These are phyloP conservation scores for Corynespora cassiicola DNA, from an alignment of 2,329 filamentous ascomycete species.

Conservation along the genomic window DNA sequence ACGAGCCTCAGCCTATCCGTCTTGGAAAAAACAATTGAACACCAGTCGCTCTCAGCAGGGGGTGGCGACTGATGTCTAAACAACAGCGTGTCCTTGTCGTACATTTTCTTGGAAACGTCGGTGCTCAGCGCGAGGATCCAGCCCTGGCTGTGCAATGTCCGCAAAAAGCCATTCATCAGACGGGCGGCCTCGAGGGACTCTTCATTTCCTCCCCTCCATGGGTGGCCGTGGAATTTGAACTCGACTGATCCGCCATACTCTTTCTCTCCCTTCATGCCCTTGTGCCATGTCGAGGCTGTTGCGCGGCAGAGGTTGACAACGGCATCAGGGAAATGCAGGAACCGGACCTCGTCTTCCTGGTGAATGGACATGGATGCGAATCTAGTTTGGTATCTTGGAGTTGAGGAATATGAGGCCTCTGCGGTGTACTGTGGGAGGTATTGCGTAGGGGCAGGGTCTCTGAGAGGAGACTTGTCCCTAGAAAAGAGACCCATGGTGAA, in stretches of 20 bases:
- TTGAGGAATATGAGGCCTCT: too few species aligned
- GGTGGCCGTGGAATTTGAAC: conserved; percentile 45
- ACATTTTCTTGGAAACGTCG: conserved; percentile 41
- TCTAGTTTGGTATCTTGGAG: too few species aligned
- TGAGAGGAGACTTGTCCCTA: too few species aligned
- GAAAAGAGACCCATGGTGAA: too few species aligned
- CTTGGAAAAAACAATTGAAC: conserved; percentile 42
- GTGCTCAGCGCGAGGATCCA: conserved; percentile 48
- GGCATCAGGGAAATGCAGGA: conserved; percentile 41
- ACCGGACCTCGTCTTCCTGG: conserved; percentile 33
- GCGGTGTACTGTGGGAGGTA: too few species aligned
- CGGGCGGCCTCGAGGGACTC: conserved; percentile 38
- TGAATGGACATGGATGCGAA: conserved; percentile 34
- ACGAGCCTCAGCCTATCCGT: conserved; percentile 39
- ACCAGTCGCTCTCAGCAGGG: conserved; percentile 46
- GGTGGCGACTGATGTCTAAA: conserved; percentile 45
- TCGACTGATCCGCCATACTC: conserved; percentile 43
- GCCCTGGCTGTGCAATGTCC: conserved; percentile 40
- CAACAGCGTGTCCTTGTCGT: conserved; percentile 46
- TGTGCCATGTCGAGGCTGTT: conserved; percentile 32
- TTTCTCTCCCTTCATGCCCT: conserved; percentile 39
- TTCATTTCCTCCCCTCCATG: conserved; percentile 38
- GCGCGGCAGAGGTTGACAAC: conserved; percentile 34
- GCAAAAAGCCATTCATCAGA: conserved; percentile 40
- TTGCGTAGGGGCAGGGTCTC: too few species aligned